Base-by-base conservation (phyloP, 2,329 filamentous ascomycete species). In the Colletotrichum sp. region DNA sequence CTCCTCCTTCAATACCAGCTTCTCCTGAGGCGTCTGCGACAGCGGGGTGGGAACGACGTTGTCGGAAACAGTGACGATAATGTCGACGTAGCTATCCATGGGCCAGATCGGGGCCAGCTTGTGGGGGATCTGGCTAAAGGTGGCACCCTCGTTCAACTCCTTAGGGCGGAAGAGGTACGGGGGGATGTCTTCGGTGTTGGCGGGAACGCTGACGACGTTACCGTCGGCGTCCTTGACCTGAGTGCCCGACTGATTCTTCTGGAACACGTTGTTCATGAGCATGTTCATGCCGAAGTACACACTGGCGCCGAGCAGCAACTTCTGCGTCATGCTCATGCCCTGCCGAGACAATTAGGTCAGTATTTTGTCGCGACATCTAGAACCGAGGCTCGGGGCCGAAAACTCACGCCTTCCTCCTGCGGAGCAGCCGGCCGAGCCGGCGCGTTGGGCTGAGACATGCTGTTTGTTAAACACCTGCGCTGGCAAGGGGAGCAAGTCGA, bases 41-140 rank as follows among this genome's bases (percentile, higher is more conserved):
- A 98, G 88, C 26, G 93, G 90, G 16, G 91, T 92, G 76, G 95
- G 91, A 39, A 91, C 90, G 78, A 94, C 89, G 12, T 93, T 94
- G 15, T 94, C 91, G 64, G 96, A 96, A 71, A 99, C 91, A 80
- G 96, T 97, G 82, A 99, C 91, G 79, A 92, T 89, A 80, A 99
- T 92, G 84, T 99, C 97, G 79, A 99, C 85, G 75, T 91, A 87
- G 80, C 92, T 94, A 82, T 97, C 92, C 64, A 90, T 87, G 4
- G 95, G 92, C 97, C 97, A 99, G 81, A 99, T 95, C 26, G 97
- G 96, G 48, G 94, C 94, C 77, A 98, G 89, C 72, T 89, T 90
- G 78, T 93, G 90, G 2, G 96, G 95, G 21, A 95, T 85, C 1
- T 85, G 84, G 80, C 90, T 94, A 83, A 93, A 93, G 67, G 88